Percentiles rank a stretch among this genome's conserved stretches.
Evolutionary conservation across 805 yeast genomes (phyloP).

Genomic region (Novakomyces olei): DNA sequence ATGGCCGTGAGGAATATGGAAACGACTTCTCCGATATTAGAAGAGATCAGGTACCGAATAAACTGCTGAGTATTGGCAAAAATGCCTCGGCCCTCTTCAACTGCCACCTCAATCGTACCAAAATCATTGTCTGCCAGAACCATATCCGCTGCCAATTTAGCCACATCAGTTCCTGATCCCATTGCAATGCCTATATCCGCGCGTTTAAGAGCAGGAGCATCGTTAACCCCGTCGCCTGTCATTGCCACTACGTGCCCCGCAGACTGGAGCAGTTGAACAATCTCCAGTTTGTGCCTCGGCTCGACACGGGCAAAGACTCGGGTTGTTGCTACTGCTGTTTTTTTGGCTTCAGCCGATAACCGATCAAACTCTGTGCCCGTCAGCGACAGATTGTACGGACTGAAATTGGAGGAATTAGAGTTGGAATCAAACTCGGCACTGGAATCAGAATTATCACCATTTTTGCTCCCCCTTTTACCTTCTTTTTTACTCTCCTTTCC

Average conservation of each 20-base stretch:
- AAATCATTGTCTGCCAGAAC: slow-evolving; percentile 88
- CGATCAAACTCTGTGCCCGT: slow-evolving; percentile 51
- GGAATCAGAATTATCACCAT: no score
- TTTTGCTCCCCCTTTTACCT: no score
- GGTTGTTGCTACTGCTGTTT: slow-evolving; percentile 41
- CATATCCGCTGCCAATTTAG: slow-evolving; percentile 89
- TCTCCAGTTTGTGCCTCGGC: slow-evolving; percentile 61
- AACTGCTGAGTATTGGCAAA: slow-evolving; percentile 84
- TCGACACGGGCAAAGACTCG: slow-evolving; percentile 66
- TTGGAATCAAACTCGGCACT: no score
- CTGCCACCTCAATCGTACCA: slow-evolving; percentile 81
- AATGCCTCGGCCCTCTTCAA: slow-evolving; percentile 97
- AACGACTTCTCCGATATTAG: slow-evolving; percentile 86
- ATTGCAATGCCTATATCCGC: slow-evolving; percentile 97
- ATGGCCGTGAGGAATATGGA: slow-evolving; percentile 88
- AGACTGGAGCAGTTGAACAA: slow-evolving; percentile 58
- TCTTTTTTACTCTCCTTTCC: slow-evolving; percentile 32
- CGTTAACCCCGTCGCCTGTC: slow-evolving; percentile 98
- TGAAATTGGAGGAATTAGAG: slow-evolving; percentile 34
- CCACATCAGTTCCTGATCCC: slow-evolving; percentile 99
- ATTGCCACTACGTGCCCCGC: slow-evolving; percentile 92
- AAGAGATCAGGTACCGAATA: slow-evolving; percentile 88
- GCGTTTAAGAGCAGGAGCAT: slow-evolving; percentile 87
- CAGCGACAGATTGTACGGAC: slow-evolving; percentile 50
- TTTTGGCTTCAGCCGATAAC: slow-evolving; percentile 37